phyloP scores from a whole-genome alignment of 2,329 filamentous ascomycete species.

The Fusarium praegraminearum region DNA sequence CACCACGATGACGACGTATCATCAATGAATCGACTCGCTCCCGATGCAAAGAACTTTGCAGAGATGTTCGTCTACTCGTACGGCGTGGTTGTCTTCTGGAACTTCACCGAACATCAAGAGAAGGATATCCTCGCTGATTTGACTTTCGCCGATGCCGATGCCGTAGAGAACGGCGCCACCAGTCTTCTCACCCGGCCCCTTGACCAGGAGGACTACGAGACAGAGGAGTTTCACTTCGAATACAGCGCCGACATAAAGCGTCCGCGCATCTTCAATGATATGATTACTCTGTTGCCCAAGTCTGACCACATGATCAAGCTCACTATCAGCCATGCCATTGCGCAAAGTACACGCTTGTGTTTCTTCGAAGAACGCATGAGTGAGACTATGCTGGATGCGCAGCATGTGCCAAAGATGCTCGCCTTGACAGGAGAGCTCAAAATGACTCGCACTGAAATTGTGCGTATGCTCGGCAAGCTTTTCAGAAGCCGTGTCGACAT shows the following conservation, averaged over 20 bases:
- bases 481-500: constrained; percentile 97
- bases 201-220: constrained; percentile 92
- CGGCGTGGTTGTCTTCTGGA: constrained; percentile 98
- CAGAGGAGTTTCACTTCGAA: constrained; percentile 98
- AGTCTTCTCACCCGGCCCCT: constrained; percentile 83
- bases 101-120: constrained; percentile 95
- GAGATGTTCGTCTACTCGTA: constrained; percentile 99
- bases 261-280: constrained; percentile 96
- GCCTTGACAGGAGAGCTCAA: constrained; percentile 91
- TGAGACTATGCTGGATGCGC: constrained; percentile 90
- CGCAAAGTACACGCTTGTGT: constrained; percentile 95
- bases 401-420: constrained; percentile 89
- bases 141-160: constrained; percentile 82
- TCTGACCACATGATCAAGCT: constrained; percentile 99
- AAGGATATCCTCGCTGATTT: constrained; percentile 96
- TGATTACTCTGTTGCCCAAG: constrained; percentile 94
- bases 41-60: constrained; percentile 82
- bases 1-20: constrained; percentile 58
- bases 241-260: constrained; percentile 89
- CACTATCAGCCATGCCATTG: constrained; percentile 96
- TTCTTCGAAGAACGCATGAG: constrained; percentile 98
- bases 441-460: constrained; percentile 91
- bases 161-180: constrained; percentile 69
- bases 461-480: constrained; percentile 88
- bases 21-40: constrained; percentile 70